These are phyloP conservation scores for Penicillium pulvis DNA, from an alignment of 495 filamentous ascomycete species.

Conservation along the genomic window DNA sequence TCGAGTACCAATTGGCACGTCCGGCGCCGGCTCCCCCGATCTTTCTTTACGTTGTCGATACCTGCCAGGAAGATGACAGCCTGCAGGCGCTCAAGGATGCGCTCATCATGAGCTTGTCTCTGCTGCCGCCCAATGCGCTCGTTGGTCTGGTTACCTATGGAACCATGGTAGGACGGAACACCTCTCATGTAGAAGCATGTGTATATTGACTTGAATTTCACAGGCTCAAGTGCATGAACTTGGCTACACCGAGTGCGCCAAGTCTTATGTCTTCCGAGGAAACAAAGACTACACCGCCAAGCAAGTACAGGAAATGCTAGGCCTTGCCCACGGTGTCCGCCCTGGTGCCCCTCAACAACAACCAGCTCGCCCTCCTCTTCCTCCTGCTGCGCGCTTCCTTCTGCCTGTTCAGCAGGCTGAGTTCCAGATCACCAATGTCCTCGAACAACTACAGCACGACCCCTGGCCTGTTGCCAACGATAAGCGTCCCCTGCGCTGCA, in stretches of 20 bases:
- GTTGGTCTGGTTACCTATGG: slow-evolving; percentile 96
- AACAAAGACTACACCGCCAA: slow-evolving; percentile 97
- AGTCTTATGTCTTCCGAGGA: slow-evolving; percentile 99
- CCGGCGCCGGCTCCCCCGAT: slow-evolving; percentile 94
- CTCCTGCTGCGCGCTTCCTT: slow-evolving; percentile 86
- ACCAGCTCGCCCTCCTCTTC: slow-evolving; percentile 77
- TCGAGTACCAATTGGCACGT: slow-evolving; percentile 92
- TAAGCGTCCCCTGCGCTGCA: slow-evolving; percentile 88
- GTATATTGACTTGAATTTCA: slow-evolving; percentile 24
- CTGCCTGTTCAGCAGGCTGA: slow-evolving; percentile 95
- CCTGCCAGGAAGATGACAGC: slow-evolving; percentile 98
- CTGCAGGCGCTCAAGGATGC: slow-evolving; percentile 94
- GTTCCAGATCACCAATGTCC: slow-evolving; percentile 95
- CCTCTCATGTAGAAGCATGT: not conserved
- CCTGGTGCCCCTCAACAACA: slow-evolving; percentile 75
- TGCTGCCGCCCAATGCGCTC: slow-evolving; percentile 89
- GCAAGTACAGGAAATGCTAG: slow-evolving; percentile 99
- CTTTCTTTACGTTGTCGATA: slow-evolving; percentile 97
- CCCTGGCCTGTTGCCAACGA: slow-evolving; percentile 98
- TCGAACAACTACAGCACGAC: slow-evolving; percentile 96
- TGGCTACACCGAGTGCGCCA: slow-evolving; percentile 96
- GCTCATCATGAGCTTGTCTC: slow-evolving; percentile 92
- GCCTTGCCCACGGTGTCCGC: slow-evolving; percentile 66
- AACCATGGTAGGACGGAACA: slow-evolving; percentile 72
- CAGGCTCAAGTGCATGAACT: slow-evolving; percentile 97